A percentile compares a stretch with the other conserved stretches of the same genome.
Evolutionary conservation across 2,329 filamentous ascomycete genomes (phyloP).

Genomic region (Diplocarpon mali): DNA sequence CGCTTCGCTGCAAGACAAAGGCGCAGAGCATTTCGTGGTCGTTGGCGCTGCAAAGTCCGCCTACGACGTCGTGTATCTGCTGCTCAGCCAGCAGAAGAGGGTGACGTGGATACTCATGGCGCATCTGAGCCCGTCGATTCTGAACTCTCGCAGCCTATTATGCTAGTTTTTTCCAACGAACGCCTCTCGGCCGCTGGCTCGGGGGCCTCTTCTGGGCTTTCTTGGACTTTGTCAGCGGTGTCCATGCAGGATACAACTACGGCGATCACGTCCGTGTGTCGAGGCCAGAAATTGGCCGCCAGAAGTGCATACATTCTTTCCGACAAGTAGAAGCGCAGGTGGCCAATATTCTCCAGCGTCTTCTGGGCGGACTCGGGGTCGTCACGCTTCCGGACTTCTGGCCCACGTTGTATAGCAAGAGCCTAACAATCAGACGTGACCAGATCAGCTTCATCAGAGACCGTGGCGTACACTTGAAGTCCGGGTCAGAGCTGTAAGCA

Average conservation of each 20-base stretch:
- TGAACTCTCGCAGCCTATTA: conserved; percentile 2
- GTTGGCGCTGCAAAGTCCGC: conserved; percentile 13
- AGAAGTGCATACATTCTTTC: background rate
- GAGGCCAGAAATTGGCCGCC: background rate
- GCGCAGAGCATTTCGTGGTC: conserved; percentile 6
- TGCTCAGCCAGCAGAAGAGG: conserved; percentile 4
- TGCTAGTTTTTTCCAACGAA: conserved; percentile 4
- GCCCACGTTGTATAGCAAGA: background rate
- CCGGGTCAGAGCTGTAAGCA: background rate
- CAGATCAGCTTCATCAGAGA: background rate
- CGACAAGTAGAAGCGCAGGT: no score
- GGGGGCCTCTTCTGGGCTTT: background rate
- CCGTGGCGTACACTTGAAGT: background rate
- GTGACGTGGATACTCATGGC: conserved; percentile 10
- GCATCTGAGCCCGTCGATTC: conserved; percentile 7
- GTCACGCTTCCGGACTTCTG: background rate
- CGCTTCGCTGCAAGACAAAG: conserved; percentile 3
- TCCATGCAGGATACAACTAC: background rate
- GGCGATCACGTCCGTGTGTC: background rate
- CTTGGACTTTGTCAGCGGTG: conserved; percentile 1
- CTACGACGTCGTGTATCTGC: conserved; percentile 10
- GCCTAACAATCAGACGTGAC: background rate
- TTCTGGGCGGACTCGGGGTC: background rate
- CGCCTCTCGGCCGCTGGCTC: conserved; percentile 1
- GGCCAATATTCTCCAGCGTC: background rate